phyloP scores from a whole-genome alignment of 2,329 filamentous ascomycete genomes.

The Stemphylium lycopersici region DNA sequence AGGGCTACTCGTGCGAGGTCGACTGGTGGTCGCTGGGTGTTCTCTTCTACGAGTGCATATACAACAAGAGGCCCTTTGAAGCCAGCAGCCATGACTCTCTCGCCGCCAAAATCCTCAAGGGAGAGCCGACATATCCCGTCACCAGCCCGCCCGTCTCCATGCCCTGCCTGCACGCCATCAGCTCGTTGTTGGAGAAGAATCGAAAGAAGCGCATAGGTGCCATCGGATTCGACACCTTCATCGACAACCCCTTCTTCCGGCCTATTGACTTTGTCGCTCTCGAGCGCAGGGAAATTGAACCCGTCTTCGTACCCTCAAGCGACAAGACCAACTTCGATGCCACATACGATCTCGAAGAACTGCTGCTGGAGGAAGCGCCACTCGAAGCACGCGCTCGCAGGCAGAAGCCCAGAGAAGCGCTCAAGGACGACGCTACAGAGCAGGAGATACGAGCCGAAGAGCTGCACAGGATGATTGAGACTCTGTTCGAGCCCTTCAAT shows the following conservation, averaged over 20 bases:
- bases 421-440: constrained; percentile 92
- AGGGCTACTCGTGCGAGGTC: constrained; percentile 85
- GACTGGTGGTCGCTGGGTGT: constrained; percentile 99
- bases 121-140: constrained; percentile 85
- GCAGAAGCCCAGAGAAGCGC: constrained; percentile 88
- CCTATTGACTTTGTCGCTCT: constrained; percentile 82
- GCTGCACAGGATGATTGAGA: constrained; percentile 91
- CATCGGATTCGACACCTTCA: constrained; percentile 81
- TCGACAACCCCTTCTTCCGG: constrained; percentile 86
- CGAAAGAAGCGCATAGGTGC: constrained; percentile 82
- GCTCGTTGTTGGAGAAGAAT: constrained; percentile 80
- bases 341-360: constrained; percentile 94
- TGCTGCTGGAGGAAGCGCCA: constrained; percentile 91
- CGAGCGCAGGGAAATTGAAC: constrained; percentile 85
- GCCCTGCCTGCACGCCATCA: constrained; percentile 86
- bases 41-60: constrained; percentile 99
- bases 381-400: constrained; percentile 89
- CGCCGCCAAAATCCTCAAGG: constrained; percentile 79
- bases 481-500: constrained; percentile 92
- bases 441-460: constrained; percentile 96
- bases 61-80: constrained; percentile 97
- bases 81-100: constrained; percentile 83
- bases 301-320: constrained; percentile 89
- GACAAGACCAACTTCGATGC: constrained; percentile 99
- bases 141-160: constrained; percentile 90